phyloP scores from a whole-genome alignment of 441 rosid species.

The Pelargonium citronellum region DNA sequence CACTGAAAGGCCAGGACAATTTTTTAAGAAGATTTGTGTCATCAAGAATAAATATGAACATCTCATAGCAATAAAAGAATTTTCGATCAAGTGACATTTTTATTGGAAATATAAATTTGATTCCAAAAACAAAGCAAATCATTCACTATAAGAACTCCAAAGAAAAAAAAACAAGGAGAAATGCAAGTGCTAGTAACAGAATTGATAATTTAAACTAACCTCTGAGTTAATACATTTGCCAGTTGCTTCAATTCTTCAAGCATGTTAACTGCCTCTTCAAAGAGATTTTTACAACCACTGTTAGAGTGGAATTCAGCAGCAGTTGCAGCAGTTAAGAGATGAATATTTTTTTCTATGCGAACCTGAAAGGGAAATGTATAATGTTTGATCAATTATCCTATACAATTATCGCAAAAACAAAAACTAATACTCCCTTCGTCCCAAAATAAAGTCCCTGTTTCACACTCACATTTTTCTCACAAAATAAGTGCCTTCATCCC shows the following conservation, averaged over 20 bases:
- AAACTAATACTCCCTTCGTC: not conserved
- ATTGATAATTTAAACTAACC: conserved; percentile 23
- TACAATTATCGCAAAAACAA: not conserved
- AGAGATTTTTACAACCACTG: not conserved
- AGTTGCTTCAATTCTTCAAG: conserved; percentile 26
- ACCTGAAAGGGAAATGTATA: conserved; percentile 18
- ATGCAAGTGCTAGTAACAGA: not conserved
- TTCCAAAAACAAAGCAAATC: too few relatives aligned
- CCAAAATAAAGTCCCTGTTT: not conserved
- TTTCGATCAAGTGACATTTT: not conserved
- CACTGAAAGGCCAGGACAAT: conserved; percentile 12
- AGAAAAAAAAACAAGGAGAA: not conserved
- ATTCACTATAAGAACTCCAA: too few relatives aligned
- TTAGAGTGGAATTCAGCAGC: conserved; percentile 2
- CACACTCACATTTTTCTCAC: too few relatives aligned
- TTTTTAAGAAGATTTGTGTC: not conserved
- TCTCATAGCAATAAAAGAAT: not conserved
- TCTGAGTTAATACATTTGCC: conserved; percentile 14
- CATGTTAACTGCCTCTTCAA: conserved; percentile 16
- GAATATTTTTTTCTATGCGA: conserved; percentile 5
- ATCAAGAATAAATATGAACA: not conserved
- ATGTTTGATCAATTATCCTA: not conserved
- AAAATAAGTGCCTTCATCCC: too few relatives aligned
- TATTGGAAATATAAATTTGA: too few relatives aligned
- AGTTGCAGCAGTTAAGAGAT: conserved; percentile 15